A percentile compares a stretch with the other conserved stretches of the same genome.
Conservation (phyloP, 768 basidiomycete genomes). For the Mycena polygramma region DNA sequence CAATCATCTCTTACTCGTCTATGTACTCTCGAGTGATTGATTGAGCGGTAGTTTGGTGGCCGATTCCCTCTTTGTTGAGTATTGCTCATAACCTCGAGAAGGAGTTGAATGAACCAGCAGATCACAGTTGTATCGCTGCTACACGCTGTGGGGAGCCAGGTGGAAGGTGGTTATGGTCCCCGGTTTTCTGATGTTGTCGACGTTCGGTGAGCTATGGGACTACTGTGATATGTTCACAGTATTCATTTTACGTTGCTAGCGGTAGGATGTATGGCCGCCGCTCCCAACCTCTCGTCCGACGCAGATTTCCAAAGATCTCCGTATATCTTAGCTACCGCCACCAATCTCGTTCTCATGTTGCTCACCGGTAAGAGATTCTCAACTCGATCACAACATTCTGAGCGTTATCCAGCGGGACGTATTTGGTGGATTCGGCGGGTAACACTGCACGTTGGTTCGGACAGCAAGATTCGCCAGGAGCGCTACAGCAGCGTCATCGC, state of each 20-base stretch:
- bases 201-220: not conserved
- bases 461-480: not conserved
- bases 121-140: slow-evolving; percentile 1
- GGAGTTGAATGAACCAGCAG: not conserved
- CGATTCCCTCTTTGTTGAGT: not conserved
- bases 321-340: not conserved
- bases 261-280: not conserved
- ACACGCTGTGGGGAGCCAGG: not conserved
- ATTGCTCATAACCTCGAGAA: not conserved
- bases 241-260: not conserved
- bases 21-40: not conserved
- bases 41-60: not conserved
- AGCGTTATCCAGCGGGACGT: not conserved
- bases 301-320: not conserved
- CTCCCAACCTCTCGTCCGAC: not conserved
- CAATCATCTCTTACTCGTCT: not conserved
- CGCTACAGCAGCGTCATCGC: not conserved
- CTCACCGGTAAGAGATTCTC: not conserved
- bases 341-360: not conserved
- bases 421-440: slow-evolving; percentile 2
- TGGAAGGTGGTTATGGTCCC: not conserved
- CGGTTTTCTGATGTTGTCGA: not conserved
- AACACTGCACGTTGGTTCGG: not conserved
- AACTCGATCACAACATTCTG: too few relatives aligned
- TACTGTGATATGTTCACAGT: not conserved